These are phyloP conservation scores for Raddia guianensis DNA, from an alignment of 176 grass and related monocot genomes.

Conservation along the genomic window DNA sequence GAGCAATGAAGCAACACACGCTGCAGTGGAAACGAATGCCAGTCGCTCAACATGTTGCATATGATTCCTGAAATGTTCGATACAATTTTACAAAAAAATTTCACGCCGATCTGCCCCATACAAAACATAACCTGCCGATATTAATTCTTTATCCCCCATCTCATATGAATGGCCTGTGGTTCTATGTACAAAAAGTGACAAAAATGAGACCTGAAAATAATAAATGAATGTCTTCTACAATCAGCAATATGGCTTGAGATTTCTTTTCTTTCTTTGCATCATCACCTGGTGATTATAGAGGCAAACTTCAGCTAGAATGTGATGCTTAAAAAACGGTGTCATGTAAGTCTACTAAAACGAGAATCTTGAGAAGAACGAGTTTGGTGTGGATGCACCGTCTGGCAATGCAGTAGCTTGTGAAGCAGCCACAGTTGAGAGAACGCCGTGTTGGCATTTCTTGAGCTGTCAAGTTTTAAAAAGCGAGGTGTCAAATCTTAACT, in stretches of 20 bases:
- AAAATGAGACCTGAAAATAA: constrained; percentile 37
- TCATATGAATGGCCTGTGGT: not conserved
- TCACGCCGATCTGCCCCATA: not conserved
- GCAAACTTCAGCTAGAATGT: constrained; percentile 40
- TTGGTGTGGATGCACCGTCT: constrained; percentile 55
- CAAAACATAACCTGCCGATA: not conserved
- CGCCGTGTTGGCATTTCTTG: constrained; percentile 85
- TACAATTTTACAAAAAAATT: constrained; percentile 15
- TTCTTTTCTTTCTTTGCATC: not conserved
- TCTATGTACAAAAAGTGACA: constrained; percentile 35
- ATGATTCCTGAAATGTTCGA: not conserved
- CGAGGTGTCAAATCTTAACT: not conserved
- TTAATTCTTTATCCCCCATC: not conserved
- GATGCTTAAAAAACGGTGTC: constrained; percentile 40
- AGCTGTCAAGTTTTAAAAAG: constrained; percentile 56
- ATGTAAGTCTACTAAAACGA: constrained; percentile 46
- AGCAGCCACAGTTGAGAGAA: constrained; percentile 58
- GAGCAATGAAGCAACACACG: not conserved
- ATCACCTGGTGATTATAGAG: not conserved
- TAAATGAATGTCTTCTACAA: constrained; percentile 51
- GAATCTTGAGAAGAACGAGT: constrained; percentile 79
- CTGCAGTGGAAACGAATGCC: not conserved
- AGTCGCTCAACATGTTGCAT: not conserved
- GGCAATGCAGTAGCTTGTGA: constrained; percentile 52
- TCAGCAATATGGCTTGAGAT: constrained; percentile 29